These are phyloP conservation scores for Colletotrichum sp. DNA, from an alignment of 2,329 filamentous ascomycete genomes.

Conservation along the genomic window DNA sequence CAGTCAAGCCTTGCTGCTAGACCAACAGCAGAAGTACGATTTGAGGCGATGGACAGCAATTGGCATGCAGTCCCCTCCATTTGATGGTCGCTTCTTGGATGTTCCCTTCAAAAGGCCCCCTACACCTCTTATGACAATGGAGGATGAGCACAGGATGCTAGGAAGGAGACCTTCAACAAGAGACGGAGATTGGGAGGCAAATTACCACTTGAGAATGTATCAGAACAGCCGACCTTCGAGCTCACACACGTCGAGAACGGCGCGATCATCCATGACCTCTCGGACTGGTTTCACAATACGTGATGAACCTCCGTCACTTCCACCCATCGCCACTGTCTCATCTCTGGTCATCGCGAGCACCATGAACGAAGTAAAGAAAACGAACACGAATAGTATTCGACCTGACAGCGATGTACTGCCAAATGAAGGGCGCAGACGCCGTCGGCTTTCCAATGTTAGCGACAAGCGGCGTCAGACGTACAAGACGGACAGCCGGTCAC, in stretches of 20 bases:
- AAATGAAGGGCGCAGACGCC: background rate
- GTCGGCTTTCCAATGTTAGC: background rate
- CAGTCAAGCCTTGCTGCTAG: background rate
- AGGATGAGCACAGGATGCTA: constrained; percentile 5
- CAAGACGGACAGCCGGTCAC: background rate
- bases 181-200: background rate
- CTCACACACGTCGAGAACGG: background rate
- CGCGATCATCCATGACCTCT: background rate
- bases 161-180: background rate
- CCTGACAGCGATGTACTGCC: background rate
- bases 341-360: background rate
- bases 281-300: background rate
- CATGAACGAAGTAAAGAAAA: background rate
- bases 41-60: constrained; percentile 9
- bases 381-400: background rate
- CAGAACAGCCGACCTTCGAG: background rate
- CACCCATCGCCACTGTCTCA: background rate
- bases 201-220: background rate
- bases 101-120: background rate
- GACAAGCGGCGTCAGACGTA: background rate
- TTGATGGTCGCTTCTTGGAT: background rate
- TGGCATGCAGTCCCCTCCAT: background rate
- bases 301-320: background rate
- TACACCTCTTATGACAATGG: constrained; percentile 11
- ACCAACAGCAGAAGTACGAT: background rate